phyloP scores from a whole-genome alignment of 345 rosid genomes.

The Viola odorata region DNA sequence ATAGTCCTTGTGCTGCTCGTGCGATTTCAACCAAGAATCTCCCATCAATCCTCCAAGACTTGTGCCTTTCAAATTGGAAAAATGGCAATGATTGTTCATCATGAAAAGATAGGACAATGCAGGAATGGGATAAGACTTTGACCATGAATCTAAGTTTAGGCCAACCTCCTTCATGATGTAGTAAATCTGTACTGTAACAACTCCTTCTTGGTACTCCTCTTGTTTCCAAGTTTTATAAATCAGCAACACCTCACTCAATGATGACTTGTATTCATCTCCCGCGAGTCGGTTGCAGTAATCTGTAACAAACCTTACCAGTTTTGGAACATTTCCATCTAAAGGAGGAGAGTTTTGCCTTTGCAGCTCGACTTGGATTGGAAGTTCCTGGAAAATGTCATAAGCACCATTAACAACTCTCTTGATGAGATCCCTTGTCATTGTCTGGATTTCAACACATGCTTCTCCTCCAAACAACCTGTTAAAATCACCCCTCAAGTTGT shows the following conservation, averaged over 20 bases:
- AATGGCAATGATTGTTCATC: slow-evolving; percentile 80
- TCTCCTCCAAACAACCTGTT: slow-evolving; percentile 53
- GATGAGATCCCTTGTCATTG: slow-evolving; percentile 51
- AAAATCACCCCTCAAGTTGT: slow-evolving; percentile 53
- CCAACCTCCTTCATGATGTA: slow-evolving; percentile 50
- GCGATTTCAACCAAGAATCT: slow-evolving; percentile 62
- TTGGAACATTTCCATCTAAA: slow-evolving; percentile 49
- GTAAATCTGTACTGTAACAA: slow-evolving; percentile 44
- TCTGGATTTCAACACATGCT: slow-evolving; percentile 48
- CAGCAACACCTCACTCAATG: slow-evolving; percentile 45
- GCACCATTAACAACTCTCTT: slow-evolving; percentile 49
- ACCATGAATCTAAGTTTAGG: slow-evolving; percentile 66
- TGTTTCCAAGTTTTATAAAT: slow-evolving; percentile 66
- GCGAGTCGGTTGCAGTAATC: slow-evolving; percentile 65
- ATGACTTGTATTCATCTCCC: slow-evolving; percentile 40
- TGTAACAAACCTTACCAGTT: slow-evolving; percentile 57
- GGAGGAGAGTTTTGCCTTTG: slow-evolving; percentile 56
- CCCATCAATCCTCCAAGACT: slow-evolving; percentile 74
- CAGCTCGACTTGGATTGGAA: slow-evolving; percentile 54
- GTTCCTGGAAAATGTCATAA: slow-evolving; percentile 66
- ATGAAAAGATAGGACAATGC: slow-evolving; percentile 63
- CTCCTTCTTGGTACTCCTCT: slow-evolving; percentile 41
- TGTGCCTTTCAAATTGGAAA: slow-evolving; percentile 49
- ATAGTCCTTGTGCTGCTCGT: slow-evolving; percentile 61
- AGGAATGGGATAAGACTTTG: slow-evolving; percentile 40